Evolutionary conservation across 192 early-diverging fungal genomes (phyloP).

Genomic region (Coemansia pectinata): DNA sequence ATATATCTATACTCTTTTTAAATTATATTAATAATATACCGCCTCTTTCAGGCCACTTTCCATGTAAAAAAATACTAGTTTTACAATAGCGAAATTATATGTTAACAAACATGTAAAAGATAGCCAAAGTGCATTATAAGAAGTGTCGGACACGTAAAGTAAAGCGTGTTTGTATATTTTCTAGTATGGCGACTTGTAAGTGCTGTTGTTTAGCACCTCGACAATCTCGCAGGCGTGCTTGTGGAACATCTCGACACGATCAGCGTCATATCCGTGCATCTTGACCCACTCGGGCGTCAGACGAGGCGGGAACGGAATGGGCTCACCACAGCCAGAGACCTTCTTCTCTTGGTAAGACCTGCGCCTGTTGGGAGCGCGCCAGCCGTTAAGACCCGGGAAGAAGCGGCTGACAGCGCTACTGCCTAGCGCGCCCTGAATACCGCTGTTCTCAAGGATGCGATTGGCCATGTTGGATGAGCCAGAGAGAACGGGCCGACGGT

Average conservation of each 20-base stretch:
- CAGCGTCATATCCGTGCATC: constrained; percentile 45
- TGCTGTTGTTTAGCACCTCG: constrained; percentile 53
- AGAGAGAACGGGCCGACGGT: constrained; percentile 11
- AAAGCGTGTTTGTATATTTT: not conserved
- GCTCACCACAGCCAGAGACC: constrained; percentile 15
- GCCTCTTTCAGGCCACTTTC: not conserved
- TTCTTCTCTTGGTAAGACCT: constrained; percentile 30
- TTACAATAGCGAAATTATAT: not conserved
- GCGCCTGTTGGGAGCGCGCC: constrained; percentile 10
- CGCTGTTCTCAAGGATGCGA: constrained; percentile 25
- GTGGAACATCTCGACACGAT: constrained; percentile 41
- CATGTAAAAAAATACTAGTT: not conserved
- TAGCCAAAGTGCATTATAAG: not conserved
- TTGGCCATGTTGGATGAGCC: constrained; percentile 30
- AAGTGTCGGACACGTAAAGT: not conserved
- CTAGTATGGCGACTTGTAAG: constrained; percentile 54
- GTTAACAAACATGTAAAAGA: not conserved
- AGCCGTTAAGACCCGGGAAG: constrained; percentile 35
- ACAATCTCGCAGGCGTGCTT: constrained; percentile 44
- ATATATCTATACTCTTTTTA: constrained; percentile 12
- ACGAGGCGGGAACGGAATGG: constrained; percentile 46
- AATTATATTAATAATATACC: constrained; percentile 1
- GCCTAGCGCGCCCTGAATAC: constrained; percentile 35
- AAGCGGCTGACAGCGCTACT: constrained; percentile 35
- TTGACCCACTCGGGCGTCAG: constrained; percentile 47